Conservation (phyloP, 371 early-diverging fungal genomes). For the Nosema muscidifuracis region DNA sequence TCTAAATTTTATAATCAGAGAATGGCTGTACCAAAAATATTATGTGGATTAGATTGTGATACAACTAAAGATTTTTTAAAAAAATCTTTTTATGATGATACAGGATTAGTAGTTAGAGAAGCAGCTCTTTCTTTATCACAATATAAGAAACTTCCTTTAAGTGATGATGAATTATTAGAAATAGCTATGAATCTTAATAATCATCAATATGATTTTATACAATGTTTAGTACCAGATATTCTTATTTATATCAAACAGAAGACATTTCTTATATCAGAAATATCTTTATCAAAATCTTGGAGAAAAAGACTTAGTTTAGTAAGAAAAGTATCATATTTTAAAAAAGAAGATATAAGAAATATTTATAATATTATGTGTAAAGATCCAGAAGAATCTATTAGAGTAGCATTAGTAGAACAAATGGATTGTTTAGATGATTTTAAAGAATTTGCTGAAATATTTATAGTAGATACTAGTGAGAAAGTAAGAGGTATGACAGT, state of each 20-base stretch:
- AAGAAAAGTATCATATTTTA: slow-evolving; percentile 9
- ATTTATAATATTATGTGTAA: slow-evolving; percentile 15
- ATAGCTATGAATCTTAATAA: slow-evolving; percentile 11
- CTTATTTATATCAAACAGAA: slow-evolving; percentile 13
- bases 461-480: slow-evolving; percentile 23
- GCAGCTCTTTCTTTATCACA: neutral
- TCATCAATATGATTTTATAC: slow-evolving; percentile 18
- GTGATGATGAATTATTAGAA: slow-evolving; percentile 29
- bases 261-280: slow-evolving; percentile 26
- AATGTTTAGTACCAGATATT: slow-evolving; percentile 19
- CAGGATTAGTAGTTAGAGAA: slow-evolving; percentile 10
- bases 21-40: slow-evolving; percentile 20
- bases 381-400: slow-evolving; percentile 36
- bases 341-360: neutral
- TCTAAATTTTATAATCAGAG: slow-evolving; percentile 30
- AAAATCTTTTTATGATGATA: slow-evolving; percentile 9
- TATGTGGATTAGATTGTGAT: neutral
- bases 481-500: slow-evolving; percentile 6
- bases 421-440: slow-evolving; percentile 9
- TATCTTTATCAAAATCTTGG: slow-evolving; percentile 25
- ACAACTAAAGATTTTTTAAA: slow-evolving; percentile 13
- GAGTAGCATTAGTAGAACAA: slow-evolving; percentile 20
- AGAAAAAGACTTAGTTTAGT: slow-evolving; percentile 34
- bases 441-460: slow-evolving; percentile 15
- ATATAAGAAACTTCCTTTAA: slow-evolving; percentile 8